Evolutionary conservation across 352 stramenopile species (phyloP).

Genomic region (Blastocystis sp.): DNA sequence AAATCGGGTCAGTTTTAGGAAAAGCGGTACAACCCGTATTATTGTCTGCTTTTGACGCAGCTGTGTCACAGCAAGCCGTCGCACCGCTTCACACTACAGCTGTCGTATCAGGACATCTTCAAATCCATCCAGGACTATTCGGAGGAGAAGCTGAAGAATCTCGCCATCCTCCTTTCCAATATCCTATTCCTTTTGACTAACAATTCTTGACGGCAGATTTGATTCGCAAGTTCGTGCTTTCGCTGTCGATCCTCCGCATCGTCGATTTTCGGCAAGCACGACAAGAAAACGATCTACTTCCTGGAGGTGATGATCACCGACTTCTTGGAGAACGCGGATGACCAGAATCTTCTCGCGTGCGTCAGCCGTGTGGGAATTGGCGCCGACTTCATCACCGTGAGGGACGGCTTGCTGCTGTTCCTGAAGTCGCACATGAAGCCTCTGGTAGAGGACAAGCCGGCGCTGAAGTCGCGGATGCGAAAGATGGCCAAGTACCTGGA

Average conservation of each 20-base stretch:
- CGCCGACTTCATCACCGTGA: constrained; percentile 19
- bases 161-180: constrained; percentile 61
- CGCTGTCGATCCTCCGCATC: constrained; percentile 33
- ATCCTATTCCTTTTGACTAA: constrained; percentile 13
- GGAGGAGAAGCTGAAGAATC: constrained; percentile 33
- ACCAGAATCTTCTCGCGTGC: constrained; percentile 34
- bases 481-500: constrained; percentile 61
- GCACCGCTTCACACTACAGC: constrained; percentile 42
- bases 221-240: constrained; percentile 54
- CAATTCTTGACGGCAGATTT: constrained; percentile 32
- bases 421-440: constrained; percentile 47
- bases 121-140: constrained; percentile 52
- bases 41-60: constrained; percentile 40
- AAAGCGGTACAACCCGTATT: constrained; percentile 66
- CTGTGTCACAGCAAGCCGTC: constrained; percentile 54
- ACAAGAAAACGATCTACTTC: constrained; percentile 32
- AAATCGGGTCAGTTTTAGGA: background rate
- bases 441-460: constrained; percentile 34
- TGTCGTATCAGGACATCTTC: constrained; percentile 46
- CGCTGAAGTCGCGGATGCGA: constrained; percentile 36
- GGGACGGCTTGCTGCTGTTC: constrained; percentile 50
- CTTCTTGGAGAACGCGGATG: constrained; percentile 4
- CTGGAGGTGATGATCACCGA: constrained; percentile 21
- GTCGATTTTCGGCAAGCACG: constrained; percentile 32
- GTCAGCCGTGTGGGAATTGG: constrained; percentile 23